These are phyloP conservation scores for Arthroderma uncinatum DNA, from an alignment of 2,329 filamentous ascomycete genomes.

Conservation along the genomic window DNA sequence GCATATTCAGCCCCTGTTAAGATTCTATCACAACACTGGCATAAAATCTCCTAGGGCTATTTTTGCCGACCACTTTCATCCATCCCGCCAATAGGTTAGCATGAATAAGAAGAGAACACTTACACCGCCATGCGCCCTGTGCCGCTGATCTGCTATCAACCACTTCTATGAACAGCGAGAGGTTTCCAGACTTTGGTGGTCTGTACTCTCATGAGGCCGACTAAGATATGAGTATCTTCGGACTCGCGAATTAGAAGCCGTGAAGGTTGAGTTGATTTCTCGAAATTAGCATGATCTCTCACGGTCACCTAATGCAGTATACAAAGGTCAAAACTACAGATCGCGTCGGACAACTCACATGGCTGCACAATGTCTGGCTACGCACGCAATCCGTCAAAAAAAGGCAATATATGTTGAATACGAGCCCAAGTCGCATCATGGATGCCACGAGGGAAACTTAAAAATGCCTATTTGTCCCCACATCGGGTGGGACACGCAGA, in stretches of 20 bases:
- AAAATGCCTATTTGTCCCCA: neutral
- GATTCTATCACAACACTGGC: neutral
- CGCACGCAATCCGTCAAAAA: neutral
- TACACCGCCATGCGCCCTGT: neutral
- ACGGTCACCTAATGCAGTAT: neutral
- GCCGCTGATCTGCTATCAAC: neutral
- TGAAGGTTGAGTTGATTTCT: neutral
- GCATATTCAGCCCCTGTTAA: neutral
- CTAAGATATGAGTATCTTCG: too few species aligned
- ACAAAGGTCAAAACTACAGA: neutral
- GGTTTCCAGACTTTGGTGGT: neutral
- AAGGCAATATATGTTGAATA: neutral
- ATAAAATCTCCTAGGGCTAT: constrained; percentile 1
- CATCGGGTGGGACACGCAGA: neutral
- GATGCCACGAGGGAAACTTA: constrained; percentile 1
- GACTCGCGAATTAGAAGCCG: neutral
- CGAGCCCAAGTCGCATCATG: neutral
- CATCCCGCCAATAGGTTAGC: neutral
- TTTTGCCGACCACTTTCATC: neutral
- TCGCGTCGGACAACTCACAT: neutral
- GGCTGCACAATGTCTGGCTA: neutral
- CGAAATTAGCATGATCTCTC: neutral
- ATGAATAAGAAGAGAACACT: neutral
- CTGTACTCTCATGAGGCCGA: too few species aligned
- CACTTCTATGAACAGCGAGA: neutral